Percentiles rank a stretch among this genome's conserved stretches.
phyloP scores from a whole-genome alignment of 768 basidiomycete genomes.

The Galerina marginata region DNA sequence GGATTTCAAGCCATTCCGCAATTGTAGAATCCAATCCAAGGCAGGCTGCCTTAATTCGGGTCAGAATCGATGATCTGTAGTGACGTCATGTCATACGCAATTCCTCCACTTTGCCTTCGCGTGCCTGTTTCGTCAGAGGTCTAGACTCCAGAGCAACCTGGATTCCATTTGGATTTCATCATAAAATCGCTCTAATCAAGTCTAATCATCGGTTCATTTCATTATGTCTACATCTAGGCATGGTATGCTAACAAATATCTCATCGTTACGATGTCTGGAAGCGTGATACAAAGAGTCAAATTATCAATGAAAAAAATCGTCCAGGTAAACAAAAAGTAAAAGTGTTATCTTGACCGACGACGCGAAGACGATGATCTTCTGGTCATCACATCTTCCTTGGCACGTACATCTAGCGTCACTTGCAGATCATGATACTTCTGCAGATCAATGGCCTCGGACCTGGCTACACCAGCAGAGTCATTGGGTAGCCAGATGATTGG shows the following conservation, averaged over 20 bases:
- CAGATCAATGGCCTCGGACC: constrained; percentile 77
- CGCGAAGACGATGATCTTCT: constrained; percentile 41
- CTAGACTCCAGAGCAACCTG: constrained; percentile 19
- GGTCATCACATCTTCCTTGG: constrained; percentile 54
- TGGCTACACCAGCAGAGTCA: constrained; percentile 74
- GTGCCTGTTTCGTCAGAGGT: constrained; percentile 11
- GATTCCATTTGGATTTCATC: constrained; percentile 17
- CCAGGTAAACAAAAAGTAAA: constrained; percentile 3
- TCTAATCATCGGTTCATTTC: neutral
- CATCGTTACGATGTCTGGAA: neutral
- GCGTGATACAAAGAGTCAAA: no score
- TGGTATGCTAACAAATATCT: constrained; percentile 2
- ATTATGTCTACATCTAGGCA: constrained; percentile 4
- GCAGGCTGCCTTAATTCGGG: constrained; percentile 6
- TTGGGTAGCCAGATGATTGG: constrained; percentile 89
- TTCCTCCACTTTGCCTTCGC: neutral
- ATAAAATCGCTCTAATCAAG: no score
- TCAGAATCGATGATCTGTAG: constrained; percentile 3
- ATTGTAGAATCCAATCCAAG: constrained; percentile 7
- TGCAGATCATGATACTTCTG: constrained; percentile 74
- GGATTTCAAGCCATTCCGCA: no score
- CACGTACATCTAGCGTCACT: constrained; percentile 72
- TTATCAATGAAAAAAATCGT: constrained; percentile 11
- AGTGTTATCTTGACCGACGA: constrained; percentile 29
- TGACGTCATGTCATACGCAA: constrained; percentile 26